Conservation (phyloP, 208 protist genomes). For the Trypanosoma boissoni region DNA sequence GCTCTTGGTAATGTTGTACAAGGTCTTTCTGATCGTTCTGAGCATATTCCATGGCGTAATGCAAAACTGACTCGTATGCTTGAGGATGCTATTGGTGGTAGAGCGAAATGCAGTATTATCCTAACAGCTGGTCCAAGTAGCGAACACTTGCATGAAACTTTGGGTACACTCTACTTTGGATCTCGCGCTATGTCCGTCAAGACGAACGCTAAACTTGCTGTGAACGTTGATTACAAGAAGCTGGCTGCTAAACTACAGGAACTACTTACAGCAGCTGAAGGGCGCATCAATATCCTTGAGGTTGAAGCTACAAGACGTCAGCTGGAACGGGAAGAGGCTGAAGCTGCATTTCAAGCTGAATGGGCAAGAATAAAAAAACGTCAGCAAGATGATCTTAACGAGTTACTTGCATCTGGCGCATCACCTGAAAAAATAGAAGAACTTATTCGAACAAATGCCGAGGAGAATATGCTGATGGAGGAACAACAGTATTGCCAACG, state of each 20-base stretch:
- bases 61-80: constrained; percentile 89
- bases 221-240: constrained; percentile 81
- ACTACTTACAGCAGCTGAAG: constrained; percentile 60
- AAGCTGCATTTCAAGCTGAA: constrained; percentile 59
- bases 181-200: constrained; percentile 83
- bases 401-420: constrained; percentile 57
- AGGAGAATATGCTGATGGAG: constrained; percentile 71
- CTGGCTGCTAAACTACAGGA: constrained; percentile 73
- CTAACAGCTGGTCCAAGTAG: constrained; percentile 83
- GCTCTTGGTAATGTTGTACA: constrained; percentile 83
- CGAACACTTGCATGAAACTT: constrained; percentile 80
- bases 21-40: constrained; percentile 61
- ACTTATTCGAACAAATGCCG: constrained; percentile 69
- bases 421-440: constrained; percentile 72
- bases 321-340: constrained; percentile 64
- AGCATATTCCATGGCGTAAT: constrained; percentile 89
- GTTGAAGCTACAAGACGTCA: constrained; percentile 68
- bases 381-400: constrained; percentile 57
- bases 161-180: constrained; percentile 82
- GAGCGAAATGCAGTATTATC: constrained; percentile 78
- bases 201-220: constrained; percentile 66
- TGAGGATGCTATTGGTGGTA: constrained; percentile 90
- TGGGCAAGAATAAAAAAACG: constrained; percentile 51
- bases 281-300: constrained; percentile 69
- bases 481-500: constrained; percentile 83